phyloP scores from a whole-genome alignment of 1,284 basidiomycete species.

The Tetrapyrgos nigripes region DNA sequence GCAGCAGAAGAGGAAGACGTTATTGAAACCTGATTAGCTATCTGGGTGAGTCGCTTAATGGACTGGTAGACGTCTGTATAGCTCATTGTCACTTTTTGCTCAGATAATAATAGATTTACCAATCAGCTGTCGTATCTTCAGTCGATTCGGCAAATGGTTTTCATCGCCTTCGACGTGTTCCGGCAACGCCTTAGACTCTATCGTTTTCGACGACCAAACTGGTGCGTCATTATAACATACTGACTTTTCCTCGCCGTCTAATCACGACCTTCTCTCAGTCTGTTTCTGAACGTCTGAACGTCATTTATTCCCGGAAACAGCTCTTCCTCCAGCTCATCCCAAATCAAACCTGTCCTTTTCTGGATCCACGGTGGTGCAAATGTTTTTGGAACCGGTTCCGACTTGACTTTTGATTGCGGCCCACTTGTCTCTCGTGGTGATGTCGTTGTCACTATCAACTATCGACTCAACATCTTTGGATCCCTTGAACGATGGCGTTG shows the following conservation, averaged over 20 bases:
- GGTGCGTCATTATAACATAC: conserved; percentile 6
- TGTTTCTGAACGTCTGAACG: conserved; percentile 53
- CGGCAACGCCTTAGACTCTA: neutral
- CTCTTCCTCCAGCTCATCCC: conserved; percentile 14
- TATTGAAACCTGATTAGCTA: conserved; percentile 11
- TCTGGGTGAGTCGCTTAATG: neutral
- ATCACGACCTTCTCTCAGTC: neutral
- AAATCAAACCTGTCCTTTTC: conserved; percentile 10
- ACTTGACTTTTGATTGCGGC: conserved; percentile 48
- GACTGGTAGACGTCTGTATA: too few relatives aligned
- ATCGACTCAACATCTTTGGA: conserved; percentile 49
- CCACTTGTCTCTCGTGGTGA: conserved; percentile 49
- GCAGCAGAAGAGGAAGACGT: too few relatives aligned
- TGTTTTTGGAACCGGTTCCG: conserved; percentile 38
- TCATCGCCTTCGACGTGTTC: conserved; percentile 11
- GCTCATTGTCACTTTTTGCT: neutral
- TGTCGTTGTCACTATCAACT: conserved; percentile 55
- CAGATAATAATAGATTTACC: conserved; percentile 18
- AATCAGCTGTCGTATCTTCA: conserved; percentile 21
- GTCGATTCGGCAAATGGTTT: conserved; percentile 12
- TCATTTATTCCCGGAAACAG: conserved; percentile 39
- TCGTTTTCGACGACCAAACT: conserved; percentile 13
- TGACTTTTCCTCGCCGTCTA: neutral
- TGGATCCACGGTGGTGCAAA: conserved; percentile 32
- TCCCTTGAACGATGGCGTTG: conserved; percentile 45